Conservation (phyloP, 1,139 yeast genomes). For the Saccharomyces hybrid region DNA sequence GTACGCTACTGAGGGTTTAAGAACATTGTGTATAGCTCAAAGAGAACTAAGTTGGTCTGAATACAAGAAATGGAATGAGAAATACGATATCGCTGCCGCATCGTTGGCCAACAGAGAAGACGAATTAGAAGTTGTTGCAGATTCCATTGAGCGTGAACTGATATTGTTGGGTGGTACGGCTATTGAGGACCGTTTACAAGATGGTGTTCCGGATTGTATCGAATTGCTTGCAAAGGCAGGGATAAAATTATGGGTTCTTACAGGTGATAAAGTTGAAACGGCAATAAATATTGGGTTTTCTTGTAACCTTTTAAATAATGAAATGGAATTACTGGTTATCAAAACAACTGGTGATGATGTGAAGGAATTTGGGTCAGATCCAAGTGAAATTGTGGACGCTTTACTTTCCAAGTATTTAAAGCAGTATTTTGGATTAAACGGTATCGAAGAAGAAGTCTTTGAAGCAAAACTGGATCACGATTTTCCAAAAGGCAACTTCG, state of each 20-base stretch:
- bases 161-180: constrained; percentile 91
- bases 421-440: constrained; percentile 57
- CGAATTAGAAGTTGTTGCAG: constrained; percentile 68
- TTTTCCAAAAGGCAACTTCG: no score
- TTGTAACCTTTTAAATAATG: constrained; percentile 78
- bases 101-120: constrained; percentile 73
- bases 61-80: constrained; percentile 60
- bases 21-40: constrained; percentile 90
- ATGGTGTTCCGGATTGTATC: constrained; percentile 93
- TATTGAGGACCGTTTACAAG: constrained; percentile 90
- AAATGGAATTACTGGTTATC: constrained; percentile 78
- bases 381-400: constrained; percentile 41
- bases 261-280: constrained; percentile 97
- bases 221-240: constrained; percentile 82
- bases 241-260: constrained; percentile 90
- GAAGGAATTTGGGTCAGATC: constrained; percentile 33
- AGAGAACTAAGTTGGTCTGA: constrained; percentile 56
- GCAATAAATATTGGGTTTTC: constrained; percentile 97
- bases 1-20: constrained; percentile 92
- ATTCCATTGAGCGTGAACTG: constrained; percentile 68
- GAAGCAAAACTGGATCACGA: no score
- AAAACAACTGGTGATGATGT: constrained; percentile 41
- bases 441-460: constrained; percentile 40
- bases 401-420: constrained; percentile 54
- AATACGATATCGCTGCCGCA: constrained; percentile 69